Evolutionary conservation across 1,284 basidiomycete genomes (phyloP).

Genomic region (Ganoderma meredithae): DNA sequence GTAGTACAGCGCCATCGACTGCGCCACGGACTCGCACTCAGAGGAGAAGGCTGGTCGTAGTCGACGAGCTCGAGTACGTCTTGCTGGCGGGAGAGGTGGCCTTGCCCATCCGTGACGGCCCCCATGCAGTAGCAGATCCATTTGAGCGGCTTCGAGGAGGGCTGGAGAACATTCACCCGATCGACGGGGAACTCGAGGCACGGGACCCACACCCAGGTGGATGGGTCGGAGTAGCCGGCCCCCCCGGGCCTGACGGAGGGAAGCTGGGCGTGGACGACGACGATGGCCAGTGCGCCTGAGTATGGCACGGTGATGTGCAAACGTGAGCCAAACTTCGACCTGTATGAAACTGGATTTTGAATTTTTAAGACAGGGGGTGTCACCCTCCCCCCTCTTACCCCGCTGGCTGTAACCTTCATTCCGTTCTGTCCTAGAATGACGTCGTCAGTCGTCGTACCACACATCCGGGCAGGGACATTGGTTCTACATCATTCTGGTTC

Average conservation of each 20-base stretch:
- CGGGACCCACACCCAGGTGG: neutral
- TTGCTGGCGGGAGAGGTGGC: neutral
- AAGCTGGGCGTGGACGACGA: neutral
- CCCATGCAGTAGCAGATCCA: slow-evolving; percentile 5
- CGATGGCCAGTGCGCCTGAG: neutral
- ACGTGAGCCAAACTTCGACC: too few species aligned
- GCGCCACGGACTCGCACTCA: too few species aligned
- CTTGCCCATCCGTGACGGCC: neutral
- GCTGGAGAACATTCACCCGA: neutral
- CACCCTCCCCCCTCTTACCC: too few species aligned
- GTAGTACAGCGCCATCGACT: neutral
- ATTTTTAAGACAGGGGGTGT: too few species aligned
- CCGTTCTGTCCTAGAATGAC: too few species aligned
- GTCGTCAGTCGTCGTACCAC: too few species aligned
- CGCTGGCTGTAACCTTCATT: too few species aligned
- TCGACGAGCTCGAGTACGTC: neutral
- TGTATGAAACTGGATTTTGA: too few species aligned
- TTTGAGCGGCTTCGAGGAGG: neutral
- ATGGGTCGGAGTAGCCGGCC: neutral
- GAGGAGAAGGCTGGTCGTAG: neutral
- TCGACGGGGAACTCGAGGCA: slow-evolving; percentile 5
- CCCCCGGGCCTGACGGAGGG: neutral
- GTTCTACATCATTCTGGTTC: too few species aligned
- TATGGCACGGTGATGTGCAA: too few species aligned
- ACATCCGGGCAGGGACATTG: too few species aligned